A percentile compares a stretch with the other conserved stretches of the same genome.
phyloP scores from a whole-genome alignment of 345 rosid genomes.

The Ailanthus altissimus region DNA sequence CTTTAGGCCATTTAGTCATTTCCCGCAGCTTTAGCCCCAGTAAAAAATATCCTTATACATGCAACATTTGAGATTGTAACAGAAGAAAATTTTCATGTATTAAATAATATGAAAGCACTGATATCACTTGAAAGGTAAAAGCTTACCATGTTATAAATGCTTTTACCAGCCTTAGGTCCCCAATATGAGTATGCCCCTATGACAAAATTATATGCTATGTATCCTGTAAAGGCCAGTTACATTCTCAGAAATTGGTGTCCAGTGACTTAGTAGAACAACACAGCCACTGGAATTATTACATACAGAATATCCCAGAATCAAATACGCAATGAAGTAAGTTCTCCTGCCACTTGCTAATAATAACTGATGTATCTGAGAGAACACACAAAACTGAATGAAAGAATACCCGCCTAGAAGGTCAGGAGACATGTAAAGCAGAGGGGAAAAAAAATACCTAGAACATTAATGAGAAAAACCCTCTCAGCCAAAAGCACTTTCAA shows the following conservation, averaged over 20 bases:
- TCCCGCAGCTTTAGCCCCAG: background rate
- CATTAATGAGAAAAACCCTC: slow-evolving; percentile 69
- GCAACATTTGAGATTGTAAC: background rate
- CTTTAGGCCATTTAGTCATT: slow-evolving; percentile 6
- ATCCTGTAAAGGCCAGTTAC: slow-evolving; percentile 50
- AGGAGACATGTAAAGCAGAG: background rate
- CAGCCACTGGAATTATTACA: background rate
- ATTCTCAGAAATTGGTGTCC: background rate
- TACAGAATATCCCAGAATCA: background rate
- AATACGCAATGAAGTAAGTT: background rate
- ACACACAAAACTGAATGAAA: background rate
- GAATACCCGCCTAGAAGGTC: background rate
- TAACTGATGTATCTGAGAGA: background rate
- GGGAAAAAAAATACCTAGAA: slow-evolving; percentile 56
- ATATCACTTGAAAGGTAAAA: slow-evolving; percentile 9
- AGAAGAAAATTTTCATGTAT: background rate
- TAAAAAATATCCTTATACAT: background rate
- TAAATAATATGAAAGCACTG: background rate
- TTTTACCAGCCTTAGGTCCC: slow-evolving; percentile 96
- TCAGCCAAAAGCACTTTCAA: slow-evolving; percentile 59
- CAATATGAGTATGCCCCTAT: slow-evolving; percentile 95
- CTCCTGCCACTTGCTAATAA: background rate
- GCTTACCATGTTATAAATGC: slow-evolving; percentile 81
- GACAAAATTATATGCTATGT: slow-evolving; percentile 85
- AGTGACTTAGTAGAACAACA: slow-evolving; percentile 5